Evolutionary conservation across 192 early-diverging fungal genomes (phyloP).

Genomic region (Umbelopsis ramanniana): DNA sequence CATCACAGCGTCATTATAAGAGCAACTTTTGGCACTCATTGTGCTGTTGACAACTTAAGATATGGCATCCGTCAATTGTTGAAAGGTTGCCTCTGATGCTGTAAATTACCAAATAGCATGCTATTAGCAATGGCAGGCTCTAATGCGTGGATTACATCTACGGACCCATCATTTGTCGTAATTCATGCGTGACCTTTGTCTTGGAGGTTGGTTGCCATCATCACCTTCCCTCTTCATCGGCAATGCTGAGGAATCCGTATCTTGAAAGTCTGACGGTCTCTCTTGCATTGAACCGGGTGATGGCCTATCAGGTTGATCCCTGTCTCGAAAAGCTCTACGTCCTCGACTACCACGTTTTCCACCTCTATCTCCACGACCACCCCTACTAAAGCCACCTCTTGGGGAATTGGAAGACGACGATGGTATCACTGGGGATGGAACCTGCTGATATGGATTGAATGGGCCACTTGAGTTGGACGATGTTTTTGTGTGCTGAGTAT

Average conservation of each 20-base stretch:
- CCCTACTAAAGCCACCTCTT: neutral
- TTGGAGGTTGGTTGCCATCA: neutral
- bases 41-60: too few species aligned
- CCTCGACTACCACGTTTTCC: constrained; percentile 3
- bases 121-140: too few species aligned
- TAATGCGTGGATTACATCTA: too few species aligned
- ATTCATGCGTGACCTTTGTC: neutral
- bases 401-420: neutral
- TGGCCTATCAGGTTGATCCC: neutral
- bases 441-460: neutral
- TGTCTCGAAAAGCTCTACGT: neutral
- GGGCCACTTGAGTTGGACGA: neutral
- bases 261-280: neutral
- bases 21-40: too few species aligned
- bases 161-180: neutral
- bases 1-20: too few species aligned
- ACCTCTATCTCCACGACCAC: neutral
- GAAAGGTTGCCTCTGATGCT: too few species aligned
- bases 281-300: neutral
- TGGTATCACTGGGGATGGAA: neutral
- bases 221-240: constrained; percentile 10
- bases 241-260: neutral
- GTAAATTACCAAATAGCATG: too few species aligned
- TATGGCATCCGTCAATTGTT: too few species aligned
- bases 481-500: neutral